Evolutionary conservation across 176 grass and related monocot genomes (phyloP).

Genomic region (Themeda triandra): DNA sequence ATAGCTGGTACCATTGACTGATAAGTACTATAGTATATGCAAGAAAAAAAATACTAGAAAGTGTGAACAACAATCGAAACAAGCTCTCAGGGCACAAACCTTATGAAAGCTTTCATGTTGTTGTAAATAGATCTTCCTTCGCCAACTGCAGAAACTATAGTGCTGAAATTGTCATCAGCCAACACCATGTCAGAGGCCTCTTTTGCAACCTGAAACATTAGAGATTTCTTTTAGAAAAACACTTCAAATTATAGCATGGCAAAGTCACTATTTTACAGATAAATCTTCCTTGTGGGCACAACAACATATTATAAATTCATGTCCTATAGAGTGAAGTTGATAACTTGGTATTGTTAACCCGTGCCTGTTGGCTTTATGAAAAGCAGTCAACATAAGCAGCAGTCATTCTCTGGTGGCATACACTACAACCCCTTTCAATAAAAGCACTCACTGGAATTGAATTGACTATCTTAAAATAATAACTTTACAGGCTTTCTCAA

Average conservation of each 20-base stretch:
- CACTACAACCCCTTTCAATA: background rate
- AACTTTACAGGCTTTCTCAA: background rate
- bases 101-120: constrained; percentile 99
- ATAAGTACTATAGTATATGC: background rate
- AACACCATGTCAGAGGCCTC: constrained; percentile 98
- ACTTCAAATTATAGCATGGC: background rate
- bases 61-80: background rate
- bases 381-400: background rate
- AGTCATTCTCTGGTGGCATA: background rate
- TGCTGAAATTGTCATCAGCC: constrained; percentile 97
- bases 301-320: background rate
- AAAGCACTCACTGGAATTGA: too few relatives aligned
- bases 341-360: background rate
- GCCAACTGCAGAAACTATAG: constrained; percentile 94
- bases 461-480: too few relatives aligned
- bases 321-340: background rate
- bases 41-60: background rate
- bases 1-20: background rate
- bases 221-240: background rate
- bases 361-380: background rate
- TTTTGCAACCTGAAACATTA: constrained; percentile 63
- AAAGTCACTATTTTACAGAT: background rate
- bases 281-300: background rate
- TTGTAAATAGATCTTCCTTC: constrained; percentile 98
- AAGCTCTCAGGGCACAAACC: constrained; percentile 37